Evolutionary conservation across 2,329 filamentous ascomycete species (phyloP), one percentile per base, ranked within the genome.

Genomic region (Dichotomopilus funicola): DNA sequence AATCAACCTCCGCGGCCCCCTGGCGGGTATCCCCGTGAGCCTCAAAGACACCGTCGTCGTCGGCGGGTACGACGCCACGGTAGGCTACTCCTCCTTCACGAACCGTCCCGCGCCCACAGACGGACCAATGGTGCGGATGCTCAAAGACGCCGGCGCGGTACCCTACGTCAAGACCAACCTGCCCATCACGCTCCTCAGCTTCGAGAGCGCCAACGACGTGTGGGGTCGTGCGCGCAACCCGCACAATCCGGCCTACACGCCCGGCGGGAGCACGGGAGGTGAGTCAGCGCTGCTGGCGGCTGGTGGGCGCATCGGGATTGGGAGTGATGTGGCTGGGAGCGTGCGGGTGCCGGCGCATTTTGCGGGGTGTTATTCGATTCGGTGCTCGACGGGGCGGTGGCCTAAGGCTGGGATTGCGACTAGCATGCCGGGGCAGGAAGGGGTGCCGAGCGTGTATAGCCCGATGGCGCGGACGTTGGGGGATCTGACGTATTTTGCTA

Each of bases 81-180:
- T 96, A 1, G 91, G 90, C 1, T 95, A 91, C 71, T 89, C 88
- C 38, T 74, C 77, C 51, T 83, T 89, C 61, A 81, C 85, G 0
- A 82, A 83, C 49, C 88, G 91, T 64, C 85, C 85, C 11, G 74
- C 78, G 40, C 54, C 69, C 0, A 71, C 80, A 34, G 91, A 96
- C 72, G 90, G 91, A 0, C 75, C 82, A 2, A 81, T 90, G 65
- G 85, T 89, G 27, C 81, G 79, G 54, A 71, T 97, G 43, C 76
- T 96, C 51, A 95, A 95, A 67, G 88, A 94, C 67, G 89, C 90
- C 2, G 88, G 91, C 27, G 91, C 91, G 0, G 79, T 96, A 1
- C 91, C 91, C 0, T 96, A 95, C 67, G 89, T 91, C 61, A 97
- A 96, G 76, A 96, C 91, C 0, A 94, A 94, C 59, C 70, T 95